A percentile compares a stretch with the other conserved stretches of the same genome.
These are phyloP conservation scores for Cynara cardunculus DNA, from an alignment of 129 eudicot species.

Conservation along the genomic window DNA sequence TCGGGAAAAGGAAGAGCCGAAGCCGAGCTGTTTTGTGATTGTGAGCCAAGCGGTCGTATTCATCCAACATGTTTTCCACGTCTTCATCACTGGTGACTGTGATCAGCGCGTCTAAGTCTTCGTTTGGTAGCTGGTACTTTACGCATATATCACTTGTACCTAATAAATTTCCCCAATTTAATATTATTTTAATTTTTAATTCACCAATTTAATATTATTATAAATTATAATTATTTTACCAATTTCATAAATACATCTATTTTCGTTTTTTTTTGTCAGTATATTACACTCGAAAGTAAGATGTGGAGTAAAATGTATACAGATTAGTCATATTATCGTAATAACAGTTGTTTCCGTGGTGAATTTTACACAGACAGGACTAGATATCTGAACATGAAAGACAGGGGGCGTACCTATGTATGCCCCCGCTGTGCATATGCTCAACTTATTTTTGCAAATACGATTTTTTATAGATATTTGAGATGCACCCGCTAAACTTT, in stretches of 20 bases:
- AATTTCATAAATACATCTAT: background rate
- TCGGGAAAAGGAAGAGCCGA: slow-evolving; percentile 64
- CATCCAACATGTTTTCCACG: slow-evolving; percentile 95
- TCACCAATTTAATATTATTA: background rate
- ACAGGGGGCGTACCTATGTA: too few relatives aligned
- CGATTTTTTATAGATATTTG: too few relatives aligned
- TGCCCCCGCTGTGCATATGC: too few relatives aligned
- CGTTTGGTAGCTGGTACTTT: slow-evolving; percentile 94
- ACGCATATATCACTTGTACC: slow-evolving; percentile 51
- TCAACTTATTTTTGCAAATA: too few relatives aligned
- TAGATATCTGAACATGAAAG: too few relatives aligned
- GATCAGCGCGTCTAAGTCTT: slow-evolving; percentile 82
- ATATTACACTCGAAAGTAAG: background rate
- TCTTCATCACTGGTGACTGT: slow-evolving; percentile 82
- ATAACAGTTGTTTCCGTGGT: background rate
- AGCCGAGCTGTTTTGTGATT: slow-evolving; percentile 62
- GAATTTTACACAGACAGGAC: background rate
- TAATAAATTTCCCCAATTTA: background rate
- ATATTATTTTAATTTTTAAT: background rate
- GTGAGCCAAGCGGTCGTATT: slow-evolving; percentile 65
- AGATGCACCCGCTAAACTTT: too few relatives aligned
- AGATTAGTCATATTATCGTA: too few relatives aligned
- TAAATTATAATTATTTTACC: background rate
- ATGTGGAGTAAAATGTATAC: too few relatives aligned
- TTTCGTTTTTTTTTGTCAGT: background rate